Evolutionary conservation across 805 yeast species (phyloP).

Genomic region (Lipomyces chichibuensis): DNA sequence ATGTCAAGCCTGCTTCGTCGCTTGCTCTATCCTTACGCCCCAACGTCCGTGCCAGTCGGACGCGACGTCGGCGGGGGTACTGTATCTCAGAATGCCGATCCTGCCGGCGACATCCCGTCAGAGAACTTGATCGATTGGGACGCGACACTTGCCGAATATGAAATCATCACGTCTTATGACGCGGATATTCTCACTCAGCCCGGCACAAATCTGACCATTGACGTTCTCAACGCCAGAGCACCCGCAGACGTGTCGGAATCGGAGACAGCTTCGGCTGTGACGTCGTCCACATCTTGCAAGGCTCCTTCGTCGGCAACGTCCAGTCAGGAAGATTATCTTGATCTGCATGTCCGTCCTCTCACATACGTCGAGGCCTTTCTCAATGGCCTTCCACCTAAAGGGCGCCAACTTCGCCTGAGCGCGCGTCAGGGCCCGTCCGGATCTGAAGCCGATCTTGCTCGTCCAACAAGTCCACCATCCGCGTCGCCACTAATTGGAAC

Average conservation of each 20-base stretch:
- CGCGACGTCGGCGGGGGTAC: background rate
- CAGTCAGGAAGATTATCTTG: constrained; percentile 22
- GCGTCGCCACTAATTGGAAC: background rate
- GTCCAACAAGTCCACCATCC: background rate
- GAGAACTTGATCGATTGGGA: background rate
- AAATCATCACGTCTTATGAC: constrained; percentile 14
- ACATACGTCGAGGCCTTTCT: constrained; percentile 26
- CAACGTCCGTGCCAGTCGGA: constrained; percentile 6
- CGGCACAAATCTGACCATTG: constrained; percentile 6
- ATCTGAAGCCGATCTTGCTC: background rate
- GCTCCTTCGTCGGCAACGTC: background rate
- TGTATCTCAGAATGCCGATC: constrained; percentile 6
- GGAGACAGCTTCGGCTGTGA: background rate
- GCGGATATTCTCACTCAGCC: constrained; percentile 16
- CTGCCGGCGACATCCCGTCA: background rate
- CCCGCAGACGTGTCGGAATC: background rate
- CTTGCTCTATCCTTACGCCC: constrained; percentile 6
- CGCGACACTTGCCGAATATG: constrained; percentile 9
- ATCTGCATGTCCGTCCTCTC: constrained; percentile 21
- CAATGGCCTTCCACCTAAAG: constrained; percentile 11
- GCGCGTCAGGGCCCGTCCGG: background rate
- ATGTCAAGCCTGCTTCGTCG: constrained; percentile 16
- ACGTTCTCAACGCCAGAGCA: background rate
- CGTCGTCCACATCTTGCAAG: background rate
- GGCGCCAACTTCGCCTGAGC: constrained; percentile 1